Evolutionary conservation across 164 flowering plant genomes (phyloP).

Genomic region (Vitis cinerea): DNA sequence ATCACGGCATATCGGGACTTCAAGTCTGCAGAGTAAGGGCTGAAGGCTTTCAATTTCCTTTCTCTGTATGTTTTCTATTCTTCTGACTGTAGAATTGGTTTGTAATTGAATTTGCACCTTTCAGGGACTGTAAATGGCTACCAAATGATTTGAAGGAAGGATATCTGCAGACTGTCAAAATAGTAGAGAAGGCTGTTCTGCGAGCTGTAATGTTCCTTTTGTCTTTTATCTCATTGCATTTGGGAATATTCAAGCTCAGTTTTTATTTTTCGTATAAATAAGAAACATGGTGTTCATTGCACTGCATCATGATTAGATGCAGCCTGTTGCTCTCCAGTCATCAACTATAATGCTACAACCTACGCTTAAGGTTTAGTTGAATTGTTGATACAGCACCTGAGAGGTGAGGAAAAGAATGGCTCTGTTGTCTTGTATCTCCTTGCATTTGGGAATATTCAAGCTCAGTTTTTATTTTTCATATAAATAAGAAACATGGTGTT

Average conservation of each 20-base stretch:
- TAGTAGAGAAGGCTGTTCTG: conserved; percentile 61
- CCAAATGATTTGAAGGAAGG: conserved; percentile 58
- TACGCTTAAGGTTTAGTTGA: too few relatives aligned
- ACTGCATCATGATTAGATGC: neutral
- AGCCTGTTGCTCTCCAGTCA: neutral
- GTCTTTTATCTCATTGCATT: neutral
- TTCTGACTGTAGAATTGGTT: neutral
- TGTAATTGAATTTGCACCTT: conserved; percentile 9
- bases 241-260: neutral
- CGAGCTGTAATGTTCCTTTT: conserved; percentile 59
- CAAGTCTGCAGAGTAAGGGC: conserved; percentile 50
- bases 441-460: neutral
- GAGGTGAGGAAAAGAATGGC: conserved; percentile 13
- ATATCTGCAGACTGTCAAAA: conserved; percentile 39
- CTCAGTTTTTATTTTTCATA: neutral
- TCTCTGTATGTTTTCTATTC: too few relatives aligned
- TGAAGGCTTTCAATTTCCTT: neutral
- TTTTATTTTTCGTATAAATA: neutral
- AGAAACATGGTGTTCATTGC: neutral
- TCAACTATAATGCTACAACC: neutral
- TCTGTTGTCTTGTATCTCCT: conserved; percentile 1
- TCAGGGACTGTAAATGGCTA: conserved; percentile 73
- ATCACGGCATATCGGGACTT: conserved; percentile 53
- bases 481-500: neutral
- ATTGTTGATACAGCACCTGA: too few relatives aligned